Evolutionary conservation across 2,329 filamentous ascomycete genomes (phyloP), one percentile per base, ranked within the genome.

Genomic region (Aspergillus phoenicis): DNA sequence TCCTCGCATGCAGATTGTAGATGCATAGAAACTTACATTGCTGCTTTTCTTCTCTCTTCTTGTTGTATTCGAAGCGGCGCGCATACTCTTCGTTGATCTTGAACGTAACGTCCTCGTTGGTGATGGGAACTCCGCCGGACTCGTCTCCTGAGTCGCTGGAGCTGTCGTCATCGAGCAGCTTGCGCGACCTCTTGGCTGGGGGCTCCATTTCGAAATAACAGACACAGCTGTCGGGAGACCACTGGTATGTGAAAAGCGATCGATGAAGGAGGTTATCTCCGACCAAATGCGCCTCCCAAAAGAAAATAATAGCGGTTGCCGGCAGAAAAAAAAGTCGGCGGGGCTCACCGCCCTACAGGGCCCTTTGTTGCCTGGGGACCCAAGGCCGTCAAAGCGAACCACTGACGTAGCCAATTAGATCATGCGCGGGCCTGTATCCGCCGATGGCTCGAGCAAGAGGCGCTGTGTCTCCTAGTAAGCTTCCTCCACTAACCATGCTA

Each of bases 51-150:
- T 96, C 93, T 60, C 94, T 87, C 81, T 97, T 97, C 82, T 98
- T 97, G 80, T 99, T 99, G 80, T 98, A 85, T 77, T 99, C 95
- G 70, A 97, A 98, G 43, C 91, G 85, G 68, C 86, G 87, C 47
- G 95, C 95, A 76, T 89, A 99, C 56, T 96, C 91, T 74, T 93
- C 83, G 77, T 99, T 98, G 77, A 99, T 89, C 74, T 90, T 93
- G 75, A 98, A 85, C 30, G 76, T 75, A 39, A 74, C 66, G 28
- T 71, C 70, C 15, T 71, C 65, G 45, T 70, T 67, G 61, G 64
- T 70, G 51, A 74, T 62, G 26, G 75, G 66, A 45, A 75, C 78
- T 61, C 78, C 78, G 59, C 78, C 79, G 54, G 75, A 75, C 55
- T 77, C 76, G 57, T 73, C 72, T 26, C 73, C 75, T 41, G 71